A percentile compares a stretch with the other conserved stretches of the same genome.
Conservation (phyloP, 2,329 filamentous ascomycete species). For the Didymella pinodella region DNA sequence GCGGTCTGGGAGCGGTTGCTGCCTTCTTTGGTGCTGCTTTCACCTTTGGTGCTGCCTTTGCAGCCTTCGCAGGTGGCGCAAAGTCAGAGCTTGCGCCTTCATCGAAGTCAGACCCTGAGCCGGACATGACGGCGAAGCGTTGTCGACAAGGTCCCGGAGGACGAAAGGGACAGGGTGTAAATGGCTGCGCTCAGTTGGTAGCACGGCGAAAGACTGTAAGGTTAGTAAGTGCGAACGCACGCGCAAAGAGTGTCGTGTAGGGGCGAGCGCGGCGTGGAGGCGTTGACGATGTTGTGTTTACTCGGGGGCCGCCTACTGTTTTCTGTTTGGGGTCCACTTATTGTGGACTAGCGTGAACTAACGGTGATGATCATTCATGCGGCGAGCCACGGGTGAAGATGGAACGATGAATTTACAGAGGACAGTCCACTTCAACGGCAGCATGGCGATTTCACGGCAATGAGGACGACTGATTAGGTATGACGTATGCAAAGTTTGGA, state of each 20-base stretch:
- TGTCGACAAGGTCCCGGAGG: constrained; percentile 39
- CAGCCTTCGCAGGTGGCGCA: constrained; percentile 50
- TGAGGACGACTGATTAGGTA: background rate
- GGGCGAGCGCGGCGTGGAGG: constrained; percentile 10
- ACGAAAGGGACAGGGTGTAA: constrained; percentile 21
- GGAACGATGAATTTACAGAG: background rate
- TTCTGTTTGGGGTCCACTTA: constrained; percentile 22
- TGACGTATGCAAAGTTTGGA: no score
- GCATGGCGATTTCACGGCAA: no score
- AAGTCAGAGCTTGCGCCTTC: constrained; percentile 56
- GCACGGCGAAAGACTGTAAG: background rate
- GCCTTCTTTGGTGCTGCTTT: constrained; percentile 49
- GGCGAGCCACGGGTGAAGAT: constrained; percentile 4
- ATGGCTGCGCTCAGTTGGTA: constrained; percentile 9
- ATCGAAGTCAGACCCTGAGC: constrained; percentile 55
- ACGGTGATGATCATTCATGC: constrained; percentile 9
- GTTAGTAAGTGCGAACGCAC: constrained; percentile 15
- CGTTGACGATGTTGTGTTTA: constrained; percentile 20
- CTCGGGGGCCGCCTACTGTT: constrained; percentile 16
- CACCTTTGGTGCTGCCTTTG: constrained; percentile 53
- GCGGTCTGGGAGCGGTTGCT: constrained; percentile 44
- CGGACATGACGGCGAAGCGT: constrained; percentile 49
- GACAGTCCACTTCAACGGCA: no score
- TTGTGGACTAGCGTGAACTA: constrained; percentile 12
- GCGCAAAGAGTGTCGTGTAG: constrained; percentile 14